These are phyloP conservation scores for Pisolithus albus DNA, from an alignment of 768 basidiomycete genomes.

Conservation along the genomic window DNA sequence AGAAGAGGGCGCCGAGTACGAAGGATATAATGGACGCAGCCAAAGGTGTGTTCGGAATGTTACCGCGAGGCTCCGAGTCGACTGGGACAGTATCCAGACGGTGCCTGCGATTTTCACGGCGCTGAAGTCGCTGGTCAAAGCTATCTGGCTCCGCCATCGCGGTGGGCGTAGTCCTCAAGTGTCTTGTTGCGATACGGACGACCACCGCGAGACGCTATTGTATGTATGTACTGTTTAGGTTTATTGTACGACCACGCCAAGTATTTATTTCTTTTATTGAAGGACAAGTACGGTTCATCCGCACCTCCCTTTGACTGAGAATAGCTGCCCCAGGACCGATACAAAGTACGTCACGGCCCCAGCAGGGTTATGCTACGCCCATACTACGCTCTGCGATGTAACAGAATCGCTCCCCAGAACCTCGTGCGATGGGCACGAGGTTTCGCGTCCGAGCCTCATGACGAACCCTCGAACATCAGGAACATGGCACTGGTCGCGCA, in stretches of 20 bases:
- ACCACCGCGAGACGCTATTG: too few species aligned
- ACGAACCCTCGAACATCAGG: conserved; percentile 41
- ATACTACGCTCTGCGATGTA: conserved; percentile 8
- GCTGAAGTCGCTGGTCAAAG: conserved; percentile 40
- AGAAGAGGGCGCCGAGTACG: conserved; percentile 68
- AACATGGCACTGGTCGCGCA: conserved; percentile 89
- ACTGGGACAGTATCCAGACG: conserved; percentile 53
- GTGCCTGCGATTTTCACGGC: conserved; percentile 30
- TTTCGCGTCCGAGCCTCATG: conserved; percentile 15
- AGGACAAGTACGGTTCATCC: too few species aligned
- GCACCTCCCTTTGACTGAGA: too few species aligned
- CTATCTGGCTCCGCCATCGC: conserved; percentile 11
- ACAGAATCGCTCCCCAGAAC: neutral
- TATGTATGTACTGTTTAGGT: too few species aligned
- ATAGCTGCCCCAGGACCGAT: neutral
- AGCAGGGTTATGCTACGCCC: conserved; percentile 16
- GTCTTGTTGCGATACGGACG: too few species aligned
- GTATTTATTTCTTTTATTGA: too few species aligned
- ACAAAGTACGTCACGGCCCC: neutral
- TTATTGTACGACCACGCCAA: too few species aligned
- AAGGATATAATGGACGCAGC: conserved; percentile 75
- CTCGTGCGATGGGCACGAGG: conserved; percentile 9
- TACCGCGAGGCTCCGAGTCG: conserved; percentile 35
- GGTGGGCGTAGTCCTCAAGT: neutral
- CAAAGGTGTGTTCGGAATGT: conserved; percentile 86